phyloP scores from a whole-genome alignment of 2,329 filamentous ascomycete species.

The Akanthomyces uredinophilus region DNA sequence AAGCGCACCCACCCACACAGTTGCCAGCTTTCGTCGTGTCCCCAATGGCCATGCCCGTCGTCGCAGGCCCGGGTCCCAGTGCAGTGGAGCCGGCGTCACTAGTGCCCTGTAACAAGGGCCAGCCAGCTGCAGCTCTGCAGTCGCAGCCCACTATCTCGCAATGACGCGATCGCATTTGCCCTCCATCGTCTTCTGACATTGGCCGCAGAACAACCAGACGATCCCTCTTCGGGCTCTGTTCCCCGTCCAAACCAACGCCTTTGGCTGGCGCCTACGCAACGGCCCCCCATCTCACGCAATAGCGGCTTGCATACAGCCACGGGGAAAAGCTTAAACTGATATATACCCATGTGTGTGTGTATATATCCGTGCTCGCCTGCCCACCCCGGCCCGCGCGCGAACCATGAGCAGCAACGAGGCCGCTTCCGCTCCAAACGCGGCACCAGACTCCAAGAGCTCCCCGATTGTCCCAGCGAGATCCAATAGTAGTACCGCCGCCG shows the following conservation, averaged over 20 bases:
- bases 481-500: neutral
- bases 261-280: neutral
- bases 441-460: neutral
- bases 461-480: neutral
- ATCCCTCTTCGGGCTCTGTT: neutral
- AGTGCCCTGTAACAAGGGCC: neutral
- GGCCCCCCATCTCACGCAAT: neutral
- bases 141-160: slow-evolving; percentile 4
- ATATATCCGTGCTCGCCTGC: neutral
- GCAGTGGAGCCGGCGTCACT: neutral
- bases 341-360: neutral
- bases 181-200: slow-evolving; percentile 5
- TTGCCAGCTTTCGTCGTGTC: neutral
- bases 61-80: neutral
- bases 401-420: neutral
- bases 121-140: neutral
- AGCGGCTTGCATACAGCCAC: neutral
- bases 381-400: neutral
- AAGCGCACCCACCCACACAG: neutral
- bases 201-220: neutral
- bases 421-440: neutral
- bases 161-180: slow-evolving; percentile 10
- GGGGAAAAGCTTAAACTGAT: neutral
- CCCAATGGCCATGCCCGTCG: neutral
- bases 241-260: neutral